Conservation (phyloP, 2,329 filamentous ascomycete genomes). For the Colletotrichum trifolii region DNA sequence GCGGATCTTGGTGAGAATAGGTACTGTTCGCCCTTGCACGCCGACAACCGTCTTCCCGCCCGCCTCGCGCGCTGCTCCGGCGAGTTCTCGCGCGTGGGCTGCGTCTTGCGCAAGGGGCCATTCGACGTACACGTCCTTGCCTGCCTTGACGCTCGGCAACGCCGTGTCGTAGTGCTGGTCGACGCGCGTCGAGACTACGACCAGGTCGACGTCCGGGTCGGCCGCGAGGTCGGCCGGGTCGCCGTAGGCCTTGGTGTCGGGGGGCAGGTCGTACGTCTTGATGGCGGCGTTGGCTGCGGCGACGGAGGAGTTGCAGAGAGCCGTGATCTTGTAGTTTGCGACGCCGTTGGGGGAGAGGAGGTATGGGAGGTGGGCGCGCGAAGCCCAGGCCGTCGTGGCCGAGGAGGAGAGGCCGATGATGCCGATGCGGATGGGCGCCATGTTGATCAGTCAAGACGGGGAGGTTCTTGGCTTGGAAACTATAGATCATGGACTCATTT, state of each 20-base stretch:
- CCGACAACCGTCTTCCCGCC: slow-evolving; percentile 55
- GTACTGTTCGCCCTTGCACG: slow-evolving; percentile 61
- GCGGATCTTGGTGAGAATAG: slow-evolving; percentile 55
- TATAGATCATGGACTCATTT: too few species aligned
- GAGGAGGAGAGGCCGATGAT: slow-evolving; percentile 67
- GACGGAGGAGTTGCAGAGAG: slow-evolving; percentile 62
- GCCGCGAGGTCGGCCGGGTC: slow-evolving; percentile 58
- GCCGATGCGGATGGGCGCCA: slow-evolving; percentile 60
- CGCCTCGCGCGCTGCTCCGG: slow-evolving; percentile 29
- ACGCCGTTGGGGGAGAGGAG: slow-evolving; percentile 58
- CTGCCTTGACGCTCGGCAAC: slow-evolving; percentile 60
- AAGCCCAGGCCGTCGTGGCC: slow-evolving; percentile 65
- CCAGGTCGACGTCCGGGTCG: slow-evolving; percentile 63
- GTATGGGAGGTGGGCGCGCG: slow-evolving; percentile 68
- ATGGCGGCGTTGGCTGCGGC: slow-evolving; percentile 58
- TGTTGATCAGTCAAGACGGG: not conserved
- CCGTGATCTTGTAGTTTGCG: slow-evolving; percentile 59
- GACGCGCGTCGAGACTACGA: slow-evolving; percentile 65
- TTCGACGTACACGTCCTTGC: slow-evolving; percentile 66
- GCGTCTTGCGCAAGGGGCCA: slow-evolving; percentile 66
- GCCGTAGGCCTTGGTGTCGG: slow-evolving; percentile 60
- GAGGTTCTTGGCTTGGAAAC: too few species aligned
- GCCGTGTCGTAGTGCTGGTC: slow-evolving; percentile 61
- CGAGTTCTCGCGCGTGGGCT: slow-evolving; percentile 54
- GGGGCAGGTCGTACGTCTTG: slow-evolving; percentile 52